phyloP scores from a whole-genome alignment of 495 filamentous ascomycete species.

The Rhizodiscina lignyota region DNA sequence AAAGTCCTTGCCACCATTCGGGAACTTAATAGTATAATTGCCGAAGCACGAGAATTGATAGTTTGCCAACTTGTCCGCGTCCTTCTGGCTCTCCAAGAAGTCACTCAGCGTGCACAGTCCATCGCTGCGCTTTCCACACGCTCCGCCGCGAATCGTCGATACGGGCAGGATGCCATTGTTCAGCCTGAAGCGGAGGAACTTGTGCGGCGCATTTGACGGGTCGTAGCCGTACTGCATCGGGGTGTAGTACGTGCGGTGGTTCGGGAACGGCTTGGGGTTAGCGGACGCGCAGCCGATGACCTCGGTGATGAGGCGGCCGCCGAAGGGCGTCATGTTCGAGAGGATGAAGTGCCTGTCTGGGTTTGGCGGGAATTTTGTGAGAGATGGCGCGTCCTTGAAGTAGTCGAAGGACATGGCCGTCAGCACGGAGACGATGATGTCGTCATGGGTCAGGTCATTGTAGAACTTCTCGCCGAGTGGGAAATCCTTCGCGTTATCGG shows the following conservation, averaged over 20 bases:
- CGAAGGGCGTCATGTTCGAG: slow-evolving; percentile 23
- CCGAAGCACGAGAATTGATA: slow-evolving; percentile 25
- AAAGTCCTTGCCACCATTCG: slow-evolving; percentile 20
- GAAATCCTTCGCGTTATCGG: slow-evolving; percentile 25
- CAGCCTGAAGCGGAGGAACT: slow-evolving; percentile 25
- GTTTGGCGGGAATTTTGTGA: slow-evolving; percentile 20
- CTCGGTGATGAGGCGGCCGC: slow-evolving; percentile 23
- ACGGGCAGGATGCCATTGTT: slow-evolving; percentile 26
- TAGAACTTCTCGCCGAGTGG: slow-evolving; percentile 29
- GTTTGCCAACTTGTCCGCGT: slow-evolving; percentile 14
- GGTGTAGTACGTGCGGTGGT: slow-evolving; percentile 16
- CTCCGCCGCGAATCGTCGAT: slow-evolving; percentile 20
- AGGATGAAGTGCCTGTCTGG: slow-evolving; percentile 21
- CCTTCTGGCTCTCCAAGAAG: slow-evolving; percentile 19
- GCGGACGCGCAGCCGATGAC: slow-evolving; percentile 20
- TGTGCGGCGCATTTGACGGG: slow-evolving; percentile 19
- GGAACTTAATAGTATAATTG: slow-evolving; percentile 20
- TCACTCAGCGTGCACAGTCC: slow-evolving; percentile 18
- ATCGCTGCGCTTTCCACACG: slow-evolving; percentile 19
- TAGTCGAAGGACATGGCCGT: slow-evolving; percentile 28
- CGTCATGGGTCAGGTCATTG: slow-evolving; percentile 31
- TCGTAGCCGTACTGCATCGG: slow-evolving; percentile 22
- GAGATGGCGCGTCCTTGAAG: slow-evolving; percentile 17
- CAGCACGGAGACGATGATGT: slow-evolving; percentile 29
- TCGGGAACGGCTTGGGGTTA: slow-evolving; percentile 13